Evolutionary conservation across 371 early-diverging fungal genomes (phyloP), one percentile per base, ranked within the genome.

Genomic region (Nematocida ironsii): DNA sequence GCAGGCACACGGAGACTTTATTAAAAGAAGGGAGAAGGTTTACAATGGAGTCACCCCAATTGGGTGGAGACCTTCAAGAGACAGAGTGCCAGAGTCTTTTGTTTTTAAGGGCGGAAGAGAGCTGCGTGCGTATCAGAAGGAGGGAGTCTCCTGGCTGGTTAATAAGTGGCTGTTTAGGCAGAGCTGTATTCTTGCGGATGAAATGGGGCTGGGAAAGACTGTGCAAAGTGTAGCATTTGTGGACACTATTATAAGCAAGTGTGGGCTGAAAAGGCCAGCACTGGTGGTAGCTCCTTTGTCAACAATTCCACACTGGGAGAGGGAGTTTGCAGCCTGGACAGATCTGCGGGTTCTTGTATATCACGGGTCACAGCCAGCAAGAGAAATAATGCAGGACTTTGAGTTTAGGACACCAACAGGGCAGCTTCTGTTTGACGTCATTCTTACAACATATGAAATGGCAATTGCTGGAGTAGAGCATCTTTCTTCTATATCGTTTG

Each of bases 201-300:
- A 96, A 89, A 97, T 96, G 97, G 98, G 97, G 72, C 90, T 97
- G 58, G 98, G 98, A 52, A 97, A 98, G 87, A 98, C 98, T 1
- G 88, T 96, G 20, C 99, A 98, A 86, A 92, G 93, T 2, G 96
- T 97, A 61, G 92, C 95, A 13, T 95, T 97, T 86, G 72, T 86
- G 4, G 70, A 89, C 94, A 52, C 95, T 93, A 20, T 96, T 91
- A 84, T 89, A 95, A 69, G 93, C 92, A 87, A 91, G 92, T 87
- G 90, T 90, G 52, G 90, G 90, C 56, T 89, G 89, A 62, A 89
- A 90, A 23, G 82, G 93, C 89, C 87, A 93, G 56, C 91, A 83
- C 87, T 98, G n/a, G 90, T 98, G 58, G 93, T 98, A 61, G 96
- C 95, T 3, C 99, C 99, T 58, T 95, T 96, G 82, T 93, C 94